Evolutionary conservation across 2,329 filamentous ascomycete genomes (phyloP), one percentile per base, ranked within the genome.

Genomic region (Ceratocystis cacaofunesta): DNA sequence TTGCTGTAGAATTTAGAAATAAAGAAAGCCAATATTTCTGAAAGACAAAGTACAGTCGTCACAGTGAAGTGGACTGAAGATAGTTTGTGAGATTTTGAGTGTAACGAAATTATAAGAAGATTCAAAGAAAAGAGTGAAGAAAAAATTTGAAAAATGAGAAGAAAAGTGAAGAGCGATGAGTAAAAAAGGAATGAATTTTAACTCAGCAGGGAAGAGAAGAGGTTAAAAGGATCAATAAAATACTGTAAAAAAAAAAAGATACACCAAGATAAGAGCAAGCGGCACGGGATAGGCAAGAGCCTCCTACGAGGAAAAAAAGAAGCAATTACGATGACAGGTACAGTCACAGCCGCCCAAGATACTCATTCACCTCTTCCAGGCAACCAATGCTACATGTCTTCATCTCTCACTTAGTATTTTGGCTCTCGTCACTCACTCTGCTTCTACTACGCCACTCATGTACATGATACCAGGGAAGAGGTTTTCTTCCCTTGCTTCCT

Each of bases 171-270:
- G 63, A 66, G 36, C 61, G 22, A 22, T 58, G 69, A 69, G 71
- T 69, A 69, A 68, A 71, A 71, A 63, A 67, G 68, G 66, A 70
- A 68, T 55, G 67, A 64, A 50, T 65, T 30, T 65, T 36, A 58
- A 28, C 28, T 52, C 28, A 41, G 32, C 52, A 30, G 46, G 48
- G 63, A 36, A 62, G 50, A 55, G n/a, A 58, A 30, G 52, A 32
- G 22, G 41, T 50, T 32, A 19, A 57, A 57, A 64, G 32, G 30
- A 52, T 52, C 12, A 5, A 52, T 25, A 52, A 28, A 52, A 52
- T 15, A 28, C 19, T 64, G 64, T 63, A 22, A 25, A 25, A 67
- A 62, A 67, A 71, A 70, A 69, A 68, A 69, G 63, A 66, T 68
- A 63, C 48, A 52, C 36, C 8, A 52, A 8, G 48, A 52, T 52